Percentiles rank a stretch among this genome's conserved stretches.
These are phyloP conservation scores for Botrytis byssoidea DNA, from an alignment of 2,329 filamentous ascomycete species.

Conservation along the genomic window DNA sequence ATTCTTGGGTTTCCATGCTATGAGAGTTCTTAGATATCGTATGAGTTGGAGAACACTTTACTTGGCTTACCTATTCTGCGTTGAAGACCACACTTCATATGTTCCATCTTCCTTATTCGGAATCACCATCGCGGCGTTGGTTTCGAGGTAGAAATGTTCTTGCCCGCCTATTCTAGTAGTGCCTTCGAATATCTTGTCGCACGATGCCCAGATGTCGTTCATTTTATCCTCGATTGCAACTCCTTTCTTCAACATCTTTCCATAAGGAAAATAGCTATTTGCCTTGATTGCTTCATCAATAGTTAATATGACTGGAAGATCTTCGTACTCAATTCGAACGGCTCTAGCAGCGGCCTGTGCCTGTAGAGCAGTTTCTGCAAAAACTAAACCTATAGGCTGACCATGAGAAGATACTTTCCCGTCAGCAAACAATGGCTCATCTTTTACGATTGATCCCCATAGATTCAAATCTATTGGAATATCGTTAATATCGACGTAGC, in stretches of 20 bases:
- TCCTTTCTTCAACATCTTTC: constrained; percentile 77
- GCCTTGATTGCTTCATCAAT: constrained; percentile 92
- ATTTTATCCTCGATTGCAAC: constrained; percentile 63
- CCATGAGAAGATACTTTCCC: constrained; percentile 87
- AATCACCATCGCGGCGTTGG: constrained; percentile 77
- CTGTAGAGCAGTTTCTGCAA: constrained; percentile 74
- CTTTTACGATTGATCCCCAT: constrained; percentile 71
- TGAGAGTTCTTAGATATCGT: not conserved
- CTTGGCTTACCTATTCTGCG: constrained; percentile 68
- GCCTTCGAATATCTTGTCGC: constrained; percentile 59
- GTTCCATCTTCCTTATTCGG: constrained; percentile 89
- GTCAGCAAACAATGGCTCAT: constrained; percentile 88
- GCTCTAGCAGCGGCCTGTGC: constrained; percentile 78
- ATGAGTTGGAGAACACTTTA: not conserved
- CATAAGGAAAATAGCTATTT: constrained; percentile 82
- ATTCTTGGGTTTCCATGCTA: constrained; percentile 79
- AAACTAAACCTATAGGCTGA: constrained; percentile 84
- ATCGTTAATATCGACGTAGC: constrained; percentile 78
- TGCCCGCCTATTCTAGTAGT: constrained; percentile 86
- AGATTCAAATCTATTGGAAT: constrained; percentile 78
- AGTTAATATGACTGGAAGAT: constrained; percentile 80
- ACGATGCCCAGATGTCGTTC: constrained; percentile 31
- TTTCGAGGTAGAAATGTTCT: constrained; percentile 96
- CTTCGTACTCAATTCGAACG: constrained; percentile 85
- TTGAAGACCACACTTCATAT: constrained; percentile 89